Evolutionary conservation across 495 filamentous ascomycete genomes (phyloP), one percentile per base, ranked within the genome.

Genomic region (Aspergillus olivimuriae): DNA sequence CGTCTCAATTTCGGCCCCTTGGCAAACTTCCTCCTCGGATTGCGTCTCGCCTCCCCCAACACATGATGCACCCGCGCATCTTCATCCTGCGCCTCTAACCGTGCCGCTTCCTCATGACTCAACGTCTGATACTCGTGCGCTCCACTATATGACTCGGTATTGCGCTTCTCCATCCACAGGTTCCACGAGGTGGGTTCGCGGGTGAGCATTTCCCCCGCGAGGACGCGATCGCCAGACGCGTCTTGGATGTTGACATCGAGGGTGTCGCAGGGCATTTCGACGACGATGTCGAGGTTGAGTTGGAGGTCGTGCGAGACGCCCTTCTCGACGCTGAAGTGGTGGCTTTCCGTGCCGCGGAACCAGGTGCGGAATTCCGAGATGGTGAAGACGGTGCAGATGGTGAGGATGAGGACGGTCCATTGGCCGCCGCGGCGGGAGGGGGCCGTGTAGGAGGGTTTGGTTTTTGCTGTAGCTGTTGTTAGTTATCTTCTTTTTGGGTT

Each of bases 181-280:
- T 54, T 46, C 87, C 89, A 97, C 50, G 55, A 76, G 3, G 94
- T 97, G 4, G 77, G 65, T 47, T 97, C 90, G 48, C 76, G 79
- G 41, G 72, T 72, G 39, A 99, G 74, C 39, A 81, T 63, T 9
- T 86, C 72, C 10, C 80, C 87, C 1, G 92, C 92, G 4, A 95
- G 74, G 55, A 97, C 89, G 31, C 86, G 78, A 65, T 99, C 92
- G 21, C 92, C 87, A 0, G 86, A 78, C 11, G 89, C 94, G 63
- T 99, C 92, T 70, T 99, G 92, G 39, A 97, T 90, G 72, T 99
- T 99, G 65, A 99, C 71, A 66, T 94, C 87, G 15, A 99, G 74
- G 57, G 89, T 81, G 24, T 75, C 69, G 73, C 92, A 99, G 53
- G 73, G 68, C 92, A 99, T 99, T 23, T 78, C 73, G n/a, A 97